Evolutionary conservation across 2,329 filamentous ascomycete genomes (phyloP), one percentile per base, ranked within the genome.

Genomic region (Hypoxylon sp.): DNA sequence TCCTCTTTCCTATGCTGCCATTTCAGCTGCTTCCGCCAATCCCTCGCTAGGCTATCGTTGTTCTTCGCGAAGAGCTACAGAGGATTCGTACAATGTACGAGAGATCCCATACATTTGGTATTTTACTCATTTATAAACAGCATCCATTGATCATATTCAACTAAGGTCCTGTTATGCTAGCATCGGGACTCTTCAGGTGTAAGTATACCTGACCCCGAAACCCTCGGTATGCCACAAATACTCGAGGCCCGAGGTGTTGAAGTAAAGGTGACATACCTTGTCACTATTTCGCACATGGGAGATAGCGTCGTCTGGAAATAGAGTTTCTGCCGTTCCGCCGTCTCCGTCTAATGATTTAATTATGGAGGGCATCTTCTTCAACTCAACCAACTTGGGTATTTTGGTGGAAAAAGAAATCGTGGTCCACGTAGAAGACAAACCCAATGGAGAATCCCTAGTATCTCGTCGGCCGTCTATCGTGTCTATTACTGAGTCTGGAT

Each of bases 391-490:
- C 48, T 53, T 68, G 61, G 66, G 59, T n/a, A 72, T 70, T 45
- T 43, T 67, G 16, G 67, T 70, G 43, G 67, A 68, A 37, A 68
- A 53, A 29, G 64, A 72, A 52, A 58, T 68, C 16, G 47, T 63
- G 29, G 52, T 70, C 16, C 46, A 68, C 19, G 50, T 50, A 43
- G 54, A 69, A 29, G 52, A 70, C 21, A 55, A 70, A 55, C 34
- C 21, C 48, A 39, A 60, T 50, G 64, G 46, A 56, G 62, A 61
- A 34, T 47, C 57, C 19, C 16, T 30, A 34, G 19, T 19, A 25
- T 51, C 51, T 19, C 47, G 57, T 56, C 50, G 41, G 19, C 63
- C 61, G 16, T 70, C 63, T 29, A 63, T 62, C 52, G 48, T 62
- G 30, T 68, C 63, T 39, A 34, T 65, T 41, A 34, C 62, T 48